Evolutionary conservation across 108 stramenopile genomes (phyloP).

Genomic region (Cylindrotheca closterium): DNA sequence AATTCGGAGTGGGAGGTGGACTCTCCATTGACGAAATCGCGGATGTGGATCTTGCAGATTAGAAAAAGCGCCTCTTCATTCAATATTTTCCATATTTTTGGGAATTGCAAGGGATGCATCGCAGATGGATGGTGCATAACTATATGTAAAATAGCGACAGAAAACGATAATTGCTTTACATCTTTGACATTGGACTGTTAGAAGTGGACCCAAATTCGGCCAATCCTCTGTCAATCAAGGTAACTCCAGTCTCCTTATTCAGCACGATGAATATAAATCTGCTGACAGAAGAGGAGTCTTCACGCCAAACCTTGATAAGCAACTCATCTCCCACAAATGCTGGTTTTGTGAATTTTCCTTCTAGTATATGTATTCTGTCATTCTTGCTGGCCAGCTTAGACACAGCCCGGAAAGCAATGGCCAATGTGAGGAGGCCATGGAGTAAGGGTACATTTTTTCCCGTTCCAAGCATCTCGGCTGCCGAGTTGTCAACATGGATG

Average conservation of each 20-base stretch:
- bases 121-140: no score
- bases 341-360: conserved; percentile 60
- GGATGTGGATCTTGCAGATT: no score
- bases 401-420: conserved; percentile 64
- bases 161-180: no score
- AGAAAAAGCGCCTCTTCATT: conserved; percentile 6
- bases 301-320: conserved; percentile 45
- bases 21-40: no score
- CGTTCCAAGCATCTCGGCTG: conserved; percentile 26
- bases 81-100: not conserved
- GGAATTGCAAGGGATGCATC: no score
- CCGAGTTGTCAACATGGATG: conserved; percentile 68
- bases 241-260: conserved; percentile 14
- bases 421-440: conserved; percentile 88
- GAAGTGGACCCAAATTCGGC: no score
- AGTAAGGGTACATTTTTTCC: conserved; percentile 57
- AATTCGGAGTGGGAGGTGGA: no score
- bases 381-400: conserved; percentile 22
- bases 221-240: conserved; percentile 22
- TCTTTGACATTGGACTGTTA: no score
- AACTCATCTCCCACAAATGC: conserved; percentile 64
- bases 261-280: conserved; percentile 19
- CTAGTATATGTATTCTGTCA: conserved; percentile 10
- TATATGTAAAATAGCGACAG: no score
- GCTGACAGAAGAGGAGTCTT: not conserved